These are phyloP conservation scores for Flammula alnicola DNA, from an alignment of 1,284 basidiomycete species.

Conservation along the genomic window DNA sequence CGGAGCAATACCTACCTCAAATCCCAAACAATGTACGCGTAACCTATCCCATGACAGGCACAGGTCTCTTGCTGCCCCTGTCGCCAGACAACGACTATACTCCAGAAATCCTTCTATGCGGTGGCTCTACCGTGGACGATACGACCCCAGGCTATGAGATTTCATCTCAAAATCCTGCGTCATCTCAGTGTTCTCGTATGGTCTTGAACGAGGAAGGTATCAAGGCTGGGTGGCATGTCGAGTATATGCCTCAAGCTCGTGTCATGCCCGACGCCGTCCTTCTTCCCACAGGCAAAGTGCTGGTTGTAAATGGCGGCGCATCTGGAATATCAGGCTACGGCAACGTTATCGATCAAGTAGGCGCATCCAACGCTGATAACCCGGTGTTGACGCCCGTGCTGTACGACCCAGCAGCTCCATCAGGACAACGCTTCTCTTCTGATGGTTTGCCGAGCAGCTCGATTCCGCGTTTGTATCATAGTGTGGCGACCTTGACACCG, in stretches of 20 bases:
- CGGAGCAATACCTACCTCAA: constrained; percentile 64
- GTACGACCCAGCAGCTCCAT: constrained; percentile 69
- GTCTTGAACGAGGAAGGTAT: constrained; percentile 70
- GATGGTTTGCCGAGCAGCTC: constrained; percentile 66
- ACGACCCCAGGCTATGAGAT: constrained; percentile 60
- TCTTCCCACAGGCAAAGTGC: constrained; percentile 76
- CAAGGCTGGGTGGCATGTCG: constrained; percentile 70
- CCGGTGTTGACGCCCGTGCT: constrained; percentile 76
- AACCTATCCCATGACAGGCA: constrained; percentile 83
- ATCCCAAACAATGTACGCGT: constrained; percentile 83
- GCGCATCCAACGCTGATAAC: constrained; percentile 79
- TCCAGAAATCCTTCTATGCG: constrained; percentile 78
- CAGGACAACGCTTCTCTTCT: constrained; percentile 66
- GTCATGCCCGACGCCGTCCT: constrained; percentile 84
- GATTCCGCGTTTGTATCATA: constrained; percentile 86
- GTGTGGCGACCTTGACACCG: constrained; percentile 74
- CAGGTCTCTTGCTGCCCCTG: constrained; percentile 73
- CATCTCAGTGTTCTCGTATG: constrained; percentile 75
- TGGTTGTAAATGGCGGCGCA: constrained; percentile 79
- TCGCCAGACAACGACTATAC: constrained; percentile 63
- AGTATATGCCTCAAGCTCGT: constrained; percentile 74
- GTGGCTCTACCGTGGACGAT: constrained; percentile 76
- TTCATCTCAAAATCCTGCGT: constrained; percentile 72
- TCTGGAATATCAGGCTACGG: constrained; percentile 85
- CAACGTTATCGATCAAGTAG: constrained; percentile 74